Base-by-base conservation (phyloP, 805 yeast genomes). In the Ogataea trehaloabstinens region DNA sequence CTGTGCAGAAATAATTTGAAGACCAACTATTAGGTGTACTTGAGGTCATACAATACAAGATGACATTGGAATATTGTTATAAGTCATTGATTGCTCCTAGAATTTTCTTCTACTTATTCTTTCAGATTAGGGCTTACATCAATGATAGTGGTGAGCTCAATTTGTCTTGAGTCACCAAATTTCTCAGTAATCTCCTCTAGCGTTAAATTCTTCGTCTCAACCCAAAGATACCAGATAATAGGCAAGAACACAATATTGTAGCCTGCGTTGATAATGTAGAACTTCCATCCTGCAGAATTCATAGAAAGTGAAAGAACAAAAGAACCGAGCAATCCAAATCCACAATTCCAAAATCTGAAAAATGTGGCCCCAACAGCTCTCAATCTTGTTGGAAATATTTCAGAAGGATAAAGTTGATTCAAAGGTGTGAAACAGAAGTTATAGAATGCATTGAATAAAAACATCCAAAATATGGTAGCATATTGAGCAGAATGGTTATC, bases 351-450 rank as follows among this genome's bases (percentile, higher is more conserved):
- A 17, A 46, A 19, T 18, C 22, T 24, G 30, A 35, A 43, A 31
- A 48, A 17, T 2, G 50, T 39, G 24, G 42, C 38, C 8, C 60
- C 60, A n/a, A 40, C 48, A 12, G 51, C 48, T 34, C 59, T 42
- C 6, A 38, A n/a, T 30, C 38, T 40, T 20, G 49, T 60, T 34
- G 70, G 61, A 35, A 59, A 44, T 24, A 60, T 59, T 53, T 71
- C 79, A 28, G 78, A 70, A 36, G 67, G 49, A 51, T 73, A 74
- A 31, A 70, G 49, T 51, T 55, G 66, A 36, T 76, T 74, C 38
- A 72, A 60, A 35, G 76, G 76, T 41, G 70, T 69, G 37, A 60
- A 51, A 27, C 72, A 73, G 31, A 64, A 55, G 48, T 69, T 62
- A 56, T 71, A 73, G 28, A 63, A 60, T 37, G 56, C 49, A 54